These are phyloP conservation scores for Bruguiera sexangula DNA, from an alignment of 345 rosid genomes.

Conservation along the genomic window DNA sequence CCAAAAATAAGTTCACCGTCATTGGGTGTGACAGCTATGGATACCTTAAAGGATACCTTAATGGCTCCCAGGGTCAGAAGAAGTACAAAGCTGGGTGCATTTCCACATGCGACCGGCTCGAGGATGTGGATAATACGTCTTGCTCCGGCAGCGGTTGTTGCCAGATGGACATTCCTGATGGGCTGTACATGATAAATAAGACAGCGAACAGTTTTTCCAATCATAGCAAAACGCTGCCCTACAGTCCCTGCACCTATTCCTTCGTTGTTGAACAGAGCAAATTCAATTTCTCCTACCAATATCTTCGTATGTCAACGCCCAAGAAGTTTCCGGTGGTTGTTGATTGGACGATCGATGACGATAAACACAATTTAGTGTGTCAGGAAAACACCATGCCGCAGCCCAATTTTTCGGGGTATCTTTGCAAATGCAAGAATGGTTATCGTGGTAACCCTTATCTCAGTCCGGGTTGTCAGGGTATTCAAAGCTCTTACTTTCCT, in stretches of 20 bases:
- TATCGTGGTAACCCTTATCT: constrained; percentile 35
- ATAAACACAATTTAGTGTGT: background rate
- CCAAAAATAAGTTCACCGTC: constrained; percentile 7
- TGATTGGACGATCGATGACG: constrained; percentile 23
- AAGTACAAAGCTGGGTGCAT: constrained; percentile 16
- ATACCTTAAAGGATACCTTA: background rate
- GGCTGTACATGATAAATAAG: background rate
- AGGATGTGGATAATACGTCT: constrained; percentile 15
- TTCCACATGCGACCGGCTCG: constrained; percentile 2
- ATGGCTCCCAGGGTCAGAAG: no score
- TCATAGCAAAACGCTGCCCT: background rate
- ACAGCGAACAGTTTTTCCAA: background rate
- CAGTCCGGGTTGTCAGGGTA: constrained; percentile 5
- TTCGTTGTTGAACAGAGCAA: constrained; percentile 10
- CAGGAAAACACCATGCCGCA: background rate
- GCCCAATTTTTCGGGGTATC: constrained; percentile 16
- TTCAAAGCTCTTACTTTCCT: background rate
- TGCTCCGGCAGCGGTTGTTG: constrained; percentile 42
- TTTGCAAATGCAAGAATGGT: constrained; percentile 23
- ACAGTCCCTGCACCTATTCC: constrained; percentile 33
- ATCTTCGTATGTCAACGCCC: background rate
- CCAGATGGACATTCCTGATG: constrained; percentile 22
- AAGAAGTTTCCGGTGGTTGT: constrained; percentile 14
- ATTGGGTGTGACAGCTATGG: constrained; percentile 34
- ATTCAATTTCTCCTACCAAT: constrained; percentile 22